A percentile compares a stretch with the other conserved stretches of the same genome.
These are phyloP conservation scores for Cucurbita maxima DNA, from an alignment of 306 rosid genomes.

Conservation along the genomic window DNA sequence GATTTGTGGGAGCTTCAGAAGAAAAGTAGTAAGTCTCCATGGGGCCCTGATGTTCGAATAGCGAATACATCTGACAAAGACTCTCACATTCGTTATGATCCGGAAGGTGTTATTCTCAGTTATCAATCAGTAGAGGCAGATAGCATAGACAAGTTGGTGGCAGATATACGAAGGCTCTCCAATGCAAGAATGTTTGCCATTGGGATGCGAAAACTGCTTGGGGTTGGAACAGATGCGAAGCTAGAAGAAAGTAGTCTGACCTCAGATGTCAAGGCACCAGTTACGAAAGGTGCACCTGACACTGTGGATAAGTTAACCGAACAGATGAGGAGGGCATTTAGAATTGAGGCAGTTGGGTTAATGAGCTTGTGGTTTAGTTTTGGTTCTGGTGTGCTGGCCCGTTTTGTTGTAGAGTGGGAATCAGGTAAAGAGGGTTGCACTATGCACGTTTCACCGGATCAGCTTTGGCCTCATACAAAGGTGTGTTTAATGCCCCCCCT, in stretches of 20 bases:
- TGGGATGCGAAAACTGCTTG: slow-evolving; percentile 92
- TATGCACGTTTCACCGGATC: slow-evolving; percentile 96
- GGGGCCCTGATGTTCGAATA: slow-evolving; percentile 97
- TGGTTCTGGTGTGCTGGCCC: slow-evolving; percentile 84
- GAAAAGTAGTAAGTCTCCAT: slow-evolving; percentile 58
- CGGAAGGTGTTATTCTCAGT: slow-evolving; percentile 92
- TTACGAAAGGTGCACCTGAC: slow-evolving; percentile 39
- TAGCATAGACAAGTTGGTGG: slow-evolving; percentile 82
- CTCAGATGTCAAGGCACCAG: slow-evolving; percentile 48
- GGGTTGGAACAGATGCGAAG: slow-evolving; percentile 66
- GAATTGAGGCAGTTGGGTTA: slow-evolving; percentile 96
- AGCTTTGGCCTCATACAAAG: slow-evolving; percentile 99
- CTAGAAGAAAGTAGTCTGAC: slow-evolving; percentile 46
- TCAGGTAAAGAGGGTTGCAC: slow-evolving; percentile 97
- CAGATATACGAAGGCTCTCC: slow-evolving; percentile 87
- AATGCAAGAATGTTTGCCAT: slow-evolving; percentile 90
- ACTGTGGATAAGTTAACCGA: slow-evolving; percentile 71
- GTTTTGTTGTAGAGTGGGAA: slow-evolving; percentile 99
- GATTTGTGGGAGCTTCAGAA: slow-evolving; percentile 99
- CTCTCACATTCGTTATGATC: slow-evolving; percentile 89
- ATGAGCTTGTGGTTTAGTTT: slow-evolving; percentile 98
- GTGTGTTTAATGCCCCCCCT: slow-evolving; percentile 24
- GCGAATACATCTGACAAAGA: slow-evolving; percentile 91
- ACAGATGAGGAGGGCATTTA: slow-evolving; percentile 80
- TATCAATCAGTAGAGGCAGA: slow-evolving; percentile 82